Evolutionary conservation across 2,329 filamentous ascomycete genomes (phyloP), one percentile per base, ranked within the genome.

Genomic region (Magnaporthiopsis rhizophila): DNA sequence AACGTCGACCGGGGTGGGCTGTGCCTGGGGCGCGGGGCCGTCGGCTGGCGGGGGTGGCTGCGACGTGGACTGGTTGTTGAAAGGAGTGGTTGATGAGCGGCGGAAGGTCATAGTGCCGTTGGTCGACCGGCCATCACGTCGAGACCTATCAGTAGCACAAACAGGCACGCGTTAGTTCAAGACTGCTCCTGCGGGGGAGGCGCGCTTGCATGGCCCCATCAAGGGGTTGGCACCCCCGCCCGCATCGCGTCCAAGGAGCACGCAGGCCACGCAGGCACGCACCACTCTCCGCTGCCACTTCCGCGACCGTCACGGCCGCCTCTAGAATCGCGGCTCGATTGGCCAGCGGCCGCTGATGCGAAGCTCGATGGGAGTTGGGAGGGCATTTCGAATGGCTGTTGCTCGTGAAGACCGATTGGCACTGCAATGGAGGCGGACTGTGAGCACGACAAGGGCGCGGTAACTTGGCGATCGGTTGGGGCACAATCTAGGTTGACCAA

Each of bases 351-450:
- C 72, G 90, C 90, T 74, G 90, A 92, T 75, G 90, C 90, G 79
- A 93, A 93, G 82, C 89, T 92, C 71, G 90, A 91, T 72, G 89
- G 87, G 76, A 92, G 84, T 80, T 89, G 88, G 75, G 87, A 86
- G 80, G 89, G 85, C 89, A 92, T 76, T 70, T 69, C 69, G 73
- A 70, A 69, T 69, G 64, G 30, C 62, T 26, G 62, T 58, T 61
- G 57, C 58, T 65, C 56, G 63, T 62, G 62, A 59, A 58, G 21
- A 58, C 56, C 62, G 34, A 63, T 63, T 56, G 62, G 62, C 45
- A 53, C 62, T 63, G 32, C 15, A n/a, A 26, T 6, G 56, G 24
- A n/a, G 21, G 62, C 21, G 8, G 32, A 34, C 3, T 18, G 32
- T 21, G 34, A 36, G 26, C 38, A 36, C 38, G 3, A 45, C 30